Evolutionary conservation across 345 rosid genomes (phyloP).

Genomic region (Theobroma cacao): DNA sequence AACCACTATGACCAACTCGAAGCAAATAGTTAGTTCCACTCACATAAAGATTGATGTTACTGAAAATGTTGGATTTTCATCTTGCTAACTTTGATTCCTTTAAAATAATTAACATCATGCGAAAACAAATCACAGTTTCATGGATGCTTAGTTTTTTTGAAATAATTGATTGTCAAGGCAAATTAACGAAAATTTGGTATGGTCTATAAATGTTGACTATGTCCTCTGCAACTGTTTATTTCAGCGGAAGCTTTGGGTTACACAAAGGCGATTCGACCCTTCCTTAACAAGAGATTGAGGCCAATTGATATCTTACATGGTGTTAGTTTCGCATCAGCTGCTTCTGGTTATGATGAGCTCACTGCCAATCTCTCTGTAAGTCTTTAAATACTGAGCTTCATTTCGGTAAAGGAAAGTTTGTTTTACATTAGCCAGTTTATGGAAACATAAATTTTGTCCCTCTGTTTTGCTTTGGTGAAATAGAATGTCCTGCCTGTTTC

Average conservation of each 20-base stretch:
- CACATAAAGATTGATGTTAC: too few relatives aligned
- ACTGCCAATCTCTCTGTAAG: conserved; percentile 84
- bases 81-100: too few relatives aligned
- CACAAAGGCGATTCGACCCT: conserved; percentile 56
- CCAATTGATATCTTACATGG: conserved; percentile 53
- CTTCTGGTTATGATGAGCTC: conserved; percentile 82
- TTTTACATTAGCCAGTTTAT: too few relatives aligned
- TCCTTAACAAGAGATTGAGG: conserved; percentile 56
- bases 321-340: conserved; percentile 93
- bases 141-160: conserved; percentile 32
- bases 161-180: neutral
- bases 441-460: neutral
- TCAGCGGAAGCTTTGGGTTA: conserved; percentile 71
- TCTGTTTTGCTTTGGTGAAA: neutral
- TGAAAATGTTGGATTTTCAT: too few relatives aligned
- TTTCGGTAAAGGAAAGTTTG: neutral
- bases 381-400: neutral
- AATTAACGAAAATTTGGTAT: neutral
- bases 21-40: too few relatives aligned
- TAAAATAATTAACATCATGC: too few relatives aligned
- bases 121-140: conserved; percentile 58
- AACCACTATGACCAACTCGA: too few relatives aligned
- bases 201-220: neutral
- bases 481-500: conserved; percentile 64
- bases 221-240: neutral